phyloP scores from a whole-genome alignment of 352 stramenopile genomes.

The Paralagenidium karlingii region DNA sequence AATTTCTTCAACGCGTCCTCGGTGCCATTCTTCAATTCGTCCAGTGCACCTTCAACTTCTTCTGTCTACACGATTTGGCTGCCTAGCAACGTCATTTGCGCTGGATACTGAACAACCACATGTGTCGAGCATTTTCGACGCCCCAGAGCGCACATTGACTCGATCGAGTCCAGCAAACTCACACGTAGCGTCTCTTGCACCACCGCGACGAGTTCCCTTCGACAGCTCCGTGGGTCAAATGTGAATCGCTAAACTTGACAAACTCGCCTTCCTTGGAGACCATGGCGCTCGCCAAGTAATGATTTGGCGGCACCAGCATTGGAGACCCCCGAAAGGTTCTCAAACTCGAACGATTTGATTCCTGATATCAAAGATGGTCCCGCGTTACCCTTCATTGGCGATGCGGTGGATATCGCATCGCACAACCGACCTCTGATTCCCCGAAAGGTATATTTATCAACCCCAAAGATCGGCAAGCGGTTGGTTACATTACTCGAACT shows the following conservation, averaged over 20 bases:
- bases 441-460: too few species aligned
- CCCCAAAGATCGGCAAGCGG: too few species aligned
- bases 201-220: constrained; percentile 48
- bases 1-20: constrained; percentile 77
- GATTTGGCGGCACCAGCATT: constrained; percentile 14
- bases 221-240: constrained; percentile 33
- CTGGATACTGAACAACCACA: constrained; percentile 41
- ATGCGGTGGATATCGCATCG: too few species aligned
- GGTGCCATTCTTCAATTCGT: constrained; percentile 71
- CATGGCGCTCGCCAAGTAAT: constrained; percentile 48
- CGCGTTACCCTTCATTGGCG: too few species aligned
- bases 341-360: constrained; percentile 73
- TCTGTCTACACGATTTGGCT: constrained; percentile 69
- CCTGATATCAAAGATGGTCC: constrained; percentile 88
- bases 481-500: too few species aligned
- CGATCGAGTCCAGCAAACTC: constrained; percentile 51
- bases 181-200: constrained; percentile 41
- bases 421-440: too few species aligned
- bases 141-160: constrained; percentile 74
- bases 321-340: constrained; percentile 10
- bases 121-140: constrained; percentile 19
- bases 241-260: constrained; percentile 31
- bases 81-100: constrained; percentile 19
- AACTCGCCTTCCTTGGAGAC: constrained; percentile 71
- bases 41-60: constrained; percentile 36